Conservation (phyloP, 202 grass and related monocot genomes). For the Digitaria exilis region DNA sequence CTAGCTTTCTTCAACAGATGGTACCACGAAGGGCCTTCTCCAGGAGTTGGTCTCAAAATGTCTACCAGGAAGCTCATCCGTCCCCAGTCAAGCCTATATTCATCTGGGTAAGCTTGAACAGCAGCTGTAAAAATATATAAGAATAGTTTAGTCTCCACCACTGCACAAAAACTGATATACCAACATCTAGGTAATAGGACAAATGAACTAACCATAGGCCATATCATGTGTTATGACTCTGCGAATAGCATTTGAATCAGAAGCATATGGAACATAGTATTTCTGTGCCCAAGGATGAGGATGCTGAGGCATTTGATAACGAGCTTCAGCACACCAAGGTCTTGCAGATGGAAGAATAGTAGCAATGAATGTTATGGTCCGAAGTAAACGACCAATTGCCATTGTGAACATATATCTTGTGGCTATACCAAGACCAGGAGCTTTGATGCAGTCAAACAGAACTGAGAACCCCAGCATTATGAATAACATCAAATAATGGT, state of each 20-base stretch:
- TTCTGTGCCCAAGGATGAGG: conserved; percentile 97
- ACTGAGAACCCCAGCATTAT: conserved; percentile 95
- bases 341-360: conserved; percentile 90
- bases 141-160: neutral
- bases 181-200: neutral
- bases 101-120: conserved; percentile 63
- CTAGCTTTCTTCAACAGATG: conserved; percentile 85
- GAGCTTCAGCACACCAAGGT: conserved; percentile 75
- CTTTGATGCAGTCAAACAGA: conserved; percentile 78
- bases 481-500: conserved; percentile 97
- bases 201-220: conserved; percentile 69
- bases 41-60: conserved; percentile 76
- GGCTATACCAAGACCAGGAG: conserved; percentile 85
- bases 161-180: conserved; percentile 9
- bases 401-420: conserved; percentile 98
- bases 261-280: conserved; percentile 91
- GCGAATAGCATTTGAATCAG: conserved; percentile 71
- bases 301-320: conserved; percentile 76
- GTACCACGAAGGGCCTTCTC: conserved; percentile 81
- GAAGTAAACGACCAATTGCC: conserved; percentile 82
- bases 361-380: conserved; percentile 74
- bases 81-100: conserved; percentile 73
- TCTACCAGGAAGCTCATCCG: conserved; percentile 86
- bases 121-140: conserved; percentile 45
- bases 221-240: conserved; percentile 67